Evolutionary conservation across 2,329 filamentous ascomycete species (phyloP), one percentile per base, ranked within the genome.

Genomic region (Paecilomyces variotii): DNA sequence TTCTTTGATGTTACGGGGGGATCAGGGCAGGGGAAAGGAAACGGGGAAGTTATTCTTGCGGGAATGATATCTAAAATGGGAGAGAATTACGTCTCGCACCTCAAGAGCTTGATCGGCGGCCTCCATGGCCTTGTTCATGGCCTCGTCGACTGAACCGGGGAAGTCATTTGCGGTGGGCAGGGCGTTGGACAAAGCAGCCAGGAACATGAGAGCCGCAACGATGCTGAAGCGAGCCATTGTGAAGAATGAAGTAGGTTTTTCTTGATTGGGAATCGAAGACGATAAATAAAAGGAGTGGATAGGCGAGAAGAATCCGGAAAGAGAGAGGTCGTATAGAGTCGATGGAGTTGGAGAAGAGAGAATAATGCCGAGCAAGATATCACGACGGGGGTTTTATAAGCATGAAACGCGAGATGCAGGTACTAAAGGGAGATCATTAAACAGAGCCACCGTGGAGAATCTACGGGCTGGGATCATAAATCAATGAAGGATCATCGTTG

Each of bases 151-250:
- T 7, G 30, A 32, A 30, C 28, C 5, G 30, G 63, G 30, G 2
- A 52, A 25, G 24, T 24, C 58, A 27, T 4, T 14, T 49, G 63
- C 57, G 1, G 39, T 45, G n/a, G 71, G 71, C 54, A 71, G 57
- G 3, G 70, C 70, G 30, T 66, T 58, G 34, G 66, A 64, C 32
- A 69, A 50, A 5, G 67, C 59, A 4, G 69, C 70, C 24, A 73
- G 61, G 54, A 67, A 59, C 39, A 73, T 58, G 59, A 68, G 63
- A 30, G 67, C 55, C 19, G 68, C 64, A 19, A 70, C 55, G 55
- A 69, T 58, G 45, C 50, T 70, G 63, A 70, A 60, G 34, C 70
- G 70, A 35, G 67, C 61, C 70, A 72, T 72, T 60, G 27, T 66
- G 62, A 35, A 28, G 54, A 59, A 32, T 27, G 58, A 26, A 34